phyloP scores from a whole-genome alignment of 2,329 filamentous ascomycete species.

The Ophiocordyceps australis region DNA sequence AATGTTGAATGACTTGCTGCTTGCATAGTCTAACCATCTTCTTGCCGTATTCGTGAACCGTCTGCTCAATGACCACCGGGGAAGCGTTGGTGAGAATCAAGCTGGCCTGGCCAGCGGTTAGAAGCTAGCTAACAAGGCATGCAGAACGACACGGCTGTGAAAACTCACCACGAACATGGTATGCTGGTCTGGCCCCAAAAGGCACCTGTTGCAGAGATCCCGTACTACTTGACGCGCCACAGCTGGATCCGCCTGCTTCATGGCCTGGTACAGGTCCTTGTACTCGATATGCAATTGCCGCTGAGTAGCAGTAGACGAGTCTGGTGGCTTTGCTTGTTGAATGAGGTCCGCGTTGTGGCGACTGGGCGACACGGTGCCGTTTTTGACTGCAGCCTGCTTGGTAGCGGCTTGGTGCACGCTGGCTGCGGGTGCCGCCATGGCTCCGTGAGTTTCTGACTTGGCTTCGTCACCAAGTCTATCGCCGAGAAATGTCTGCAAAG shows the following conservation, averaged over 20 bases:
- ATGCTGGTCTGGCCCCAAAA: constrained; percentile 32
- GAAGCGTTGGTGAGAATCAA: constrained; percentile 25
- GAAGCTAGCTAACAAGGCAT: not conserved
- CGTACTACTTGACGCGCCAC: constrained; percentile 28
- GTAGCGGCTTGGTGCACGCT: too few relatives aligned
- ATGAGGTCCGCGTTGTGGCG: too few relatives aligned
- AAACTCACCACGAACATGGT: constrained; percentile 29
- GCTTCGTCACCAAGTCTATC: too few relatives aligned
- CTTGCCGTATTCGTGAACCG: constrained; percentile 25
- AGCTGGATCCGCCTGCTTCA: constrained; percentile 21
- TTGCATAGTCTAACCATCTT: constrained; percentile 22
- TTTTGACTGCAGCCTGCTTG: too few relatives aligned
- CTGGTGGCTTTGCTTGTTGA: too few relatives aligned
- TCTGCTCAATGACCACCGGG: constrained; percentile 15
- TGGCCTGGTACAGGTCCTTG: constrained; percentile 7
- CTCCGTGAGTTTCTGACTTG: too few relatives aligned
- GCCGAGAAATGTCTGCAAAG: too few relatives aligned
- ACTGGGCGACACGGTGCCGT: too few relatives aligned
- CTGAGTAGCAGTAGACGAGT: too few relatives aligned
- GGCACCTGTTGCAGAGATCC: constrained; percentile 30
- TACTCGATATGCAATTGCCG: constrained; percentile 6
- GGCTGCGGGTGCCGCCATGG: too few relatives aligned
- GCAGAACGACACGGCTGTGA: constrained; percentile 4
- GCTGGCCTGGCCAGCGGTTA: constrained; percentile 22
- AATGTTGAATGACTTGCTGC: constrained; percentile 20